Conservation (phyloP, 1,284 basidiomycete species). For the Cryptococcus floricola region DNA sequence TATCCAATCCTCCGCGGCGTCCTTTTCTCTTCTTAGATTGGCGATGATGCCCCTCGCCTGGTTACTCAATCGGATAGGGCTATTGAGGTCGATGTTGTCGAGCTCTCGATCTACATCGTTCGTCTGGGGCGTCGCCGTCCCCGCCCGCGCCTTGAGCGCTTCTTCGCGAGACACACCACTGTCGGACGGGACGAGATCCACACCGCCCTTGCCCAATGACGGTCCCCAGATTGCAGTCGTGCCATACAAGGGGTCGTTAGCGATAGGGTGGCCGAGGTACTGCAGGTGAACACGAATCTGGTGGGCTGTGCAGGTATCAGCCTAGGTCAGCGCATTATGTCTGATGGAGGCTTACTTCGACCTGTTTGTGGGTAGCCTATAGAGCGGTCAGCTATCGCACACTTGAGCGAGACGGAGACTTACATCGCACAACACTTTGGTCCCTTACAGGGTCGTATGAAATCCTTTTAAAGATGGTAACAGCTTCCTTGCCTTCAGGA, state of each 20-base stretch:
- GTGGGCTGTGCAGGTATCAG: constrained; percentile 60
- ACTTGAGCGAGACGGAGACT: constrained; percentile 31
- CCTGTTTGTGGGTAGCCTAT: constrained; percentile 79
- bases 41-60: constrained; percentile 82
- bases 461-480: constrained; percentile 82
- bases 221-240: constrained; percentile 76
- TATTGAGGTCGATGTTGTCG: constrained; percentile 74
- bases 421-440: constrained; percentile 85
- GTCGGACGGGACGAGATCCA: constrained; percentile 61
- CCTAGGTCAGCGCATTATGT: background rate
- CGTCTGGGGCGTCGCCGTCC: constrained; percentile 37
- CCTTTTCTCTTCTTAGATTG: constrained; percentile 81
- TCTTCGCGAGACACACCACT: constrained; percentile 10
- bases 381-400: background rate
- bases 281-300: constrained; percentile 96
- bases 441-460: constrained; percentile 78
- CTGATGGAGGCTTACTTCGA: constrained; percentile 60
- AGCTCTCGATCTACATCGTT: constrained; percentile 16
- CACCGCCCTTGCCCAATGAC: constrained; percentile 72
- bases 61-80: constrained; percentile 75
- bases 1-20: constrained; percentile 88
- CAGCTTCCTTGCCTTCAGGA: constrained; percentile 86
- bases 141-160: constrained; percentile 12
- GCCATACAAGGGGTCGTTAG: constrained; percentile 85
- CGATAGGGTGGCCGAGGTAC: constrained; percentile 87